Evolutionary conservation across 2,329 filamentous ascomycete genomes (phyloP), one percentile per base, ranked within the genome.

Genomic region (Microascus cirrosus): DNA sequence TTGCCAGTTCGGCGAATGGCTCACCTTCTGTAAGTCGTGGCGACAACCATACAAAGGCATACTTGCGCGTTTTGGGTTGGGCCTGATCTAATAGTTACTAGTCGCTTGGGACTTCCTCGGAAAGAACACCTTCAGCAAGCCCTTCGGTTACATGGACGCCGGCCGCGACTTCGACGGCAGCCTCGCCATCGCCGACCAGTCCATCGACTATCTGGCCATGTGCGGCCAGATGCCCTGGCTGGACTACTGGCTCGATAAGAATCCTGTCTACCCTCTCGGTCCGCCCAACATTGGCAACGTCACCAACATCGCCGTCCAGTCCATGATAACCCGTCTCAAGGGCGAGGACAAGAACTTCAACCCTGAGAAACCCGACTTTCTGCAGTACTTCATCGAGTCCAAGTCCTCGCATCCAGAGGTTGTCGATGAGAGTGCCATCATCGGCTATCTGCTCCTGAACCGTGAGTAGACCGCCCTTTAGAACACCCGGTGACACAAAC

Each of bases 61-160:
- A n/a, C n/a, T n/a, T n/a, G n/a, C n/a, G n/a, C 20, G 54, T 12
- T 22, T 18, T 2, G 2, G 24, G 13, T 28, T 7, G 15, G 63
- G 60, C 3, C 13, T 12, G 7, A 18, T 57, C 54, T 42, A 28
- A 22, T 11, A 32, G 36, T n/a, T n/a, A 28, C 2, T 34, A 60
- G 53, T 63, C 53, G 61, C 72, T 18, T 75, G 72, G 66, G 74
- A 77, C 59, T 69, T 75, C 11, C 67, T 76, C 59, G 71, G 72
- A 42, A 65, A 69, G 42, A 63, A 72, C 7, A 70, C 70, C 35
- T 77, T 74, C 58, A 70, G 70, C 54, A 64, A 69, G 13, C 69
- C 67, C 36, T 70, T 75, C 59, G 74, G 74, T 10, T 77, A 74
- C 63, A 63, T 77, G 42, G 64, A 72, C 20, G 62, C 67, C 5